phyloP scores from a whole-genome alignment of 306 rosid genomes.

The Biancaea sappan region DNA sequence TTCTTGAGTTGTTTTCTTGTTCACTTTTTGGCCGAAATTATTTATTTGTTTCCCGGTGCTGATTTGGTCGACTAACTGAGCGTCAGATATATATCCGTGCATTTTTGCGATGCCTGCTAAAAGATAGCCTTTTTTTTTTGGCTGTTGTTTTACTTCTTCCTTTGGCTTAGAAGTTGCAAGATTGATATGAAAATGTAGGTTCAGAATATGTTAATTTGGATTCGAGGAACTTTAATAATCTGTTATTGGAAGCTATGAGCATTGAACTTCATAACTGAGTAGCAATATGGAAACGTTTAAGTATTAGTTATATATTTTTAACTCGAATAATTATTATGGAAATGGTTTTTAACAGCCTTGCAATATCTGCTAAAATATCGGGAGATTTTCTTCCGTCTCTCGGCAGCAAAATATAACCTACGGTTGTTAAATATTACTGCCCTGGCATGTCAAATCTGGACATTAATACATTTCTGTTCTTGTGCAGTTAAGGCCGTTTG shows the following conservation, averaged over 20 bases:
- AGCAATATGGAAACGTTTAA: neutral
- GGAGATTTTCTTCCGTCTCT: too few species aligned
- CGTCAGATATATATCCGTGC: neutral
- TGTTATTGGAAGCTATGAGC: neutral
- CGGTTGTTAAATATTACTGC: too few species aligned
- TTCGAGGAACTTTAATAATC: neutral
- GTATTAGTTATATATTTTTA: neutral
- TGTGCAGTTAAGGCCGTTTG: too few species aligned
- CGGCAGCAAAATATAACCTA: too few species aligned
- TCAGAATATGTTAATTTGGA: neutral
- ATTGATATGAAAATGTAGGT: neutral
- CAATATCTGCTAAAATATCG: too few species aligned
- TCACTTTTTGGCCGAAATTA: neutral
- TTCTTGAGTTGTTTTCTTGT: constrained; percentile 16
- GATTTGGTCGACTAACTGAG: neutral
- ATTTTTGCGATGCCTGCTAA: neutral
- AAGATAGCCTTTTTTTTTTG: neutral
- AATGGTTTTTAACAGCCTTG: neutral
- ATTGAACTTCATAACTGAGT: neutral
- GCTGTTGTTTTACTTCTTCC: constrained; percentile 1
- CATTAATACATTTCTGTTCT: too few species aligned
- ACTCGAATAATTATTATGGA: neutral
- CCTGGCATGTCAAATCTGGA: too few species aligned
- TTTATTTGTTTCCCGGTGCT: neutral
- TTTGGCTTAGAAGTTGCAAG: neutral